Conservation (phyloP, 2,329 filamentous ascomycete species). For the Fusarium sp. region DNA sequence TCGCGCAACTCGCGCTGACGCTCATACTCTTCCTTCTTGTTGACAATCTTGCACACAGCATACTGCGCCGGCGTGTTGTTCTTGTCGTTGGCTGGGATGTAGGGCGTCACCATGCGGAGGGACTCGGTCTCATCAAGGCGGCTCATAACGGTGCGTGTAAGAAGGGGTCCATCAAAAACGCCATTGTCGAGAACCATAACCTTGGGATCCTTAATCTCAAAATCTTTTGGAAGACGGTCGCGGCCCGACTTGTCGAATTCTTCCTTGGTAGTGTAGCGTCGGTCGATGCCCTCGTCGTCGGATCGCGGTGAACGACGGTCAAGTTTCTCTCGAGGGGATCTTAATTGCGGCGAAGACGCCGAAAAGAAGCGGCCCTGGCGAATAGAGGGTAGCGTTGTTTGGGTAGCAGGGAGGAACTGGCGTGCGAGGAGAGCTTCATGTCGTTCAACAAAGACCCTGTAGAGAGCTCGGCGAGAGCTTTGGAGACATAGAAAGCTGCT, state of each 20-base stretch:
- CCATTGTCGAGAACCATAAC: slow-evolving; percentile 61
- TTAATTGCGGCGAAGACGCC: slow-evolving; percentile 19
- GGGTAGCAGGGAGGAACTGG: slow-evolving; percentile 35
- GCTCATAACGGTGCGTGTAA: slow-evolving; percentile 59
- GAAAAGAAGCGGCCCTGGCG: slow-evolving; percentile 41
- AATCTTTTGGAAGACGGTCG: slow-evolving; percentile 60
- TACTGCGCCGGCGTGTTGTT: slow-evolving; percentile 46
- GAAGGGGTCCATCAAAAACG: slow-evolving; percentile 57
- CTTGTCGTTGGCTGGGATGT: slow-evolving; percentile 52
- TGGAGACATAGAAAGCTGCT: slow-evolving; percentile 57
- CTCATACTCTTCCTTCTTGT: slow-evolving; percentile 67
- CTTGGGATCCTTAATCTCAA: slow-evolving; percentile 60
- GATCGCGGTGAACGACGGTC: not conserved
- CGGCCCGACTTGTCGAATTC: slow-evolving; percentile 55
- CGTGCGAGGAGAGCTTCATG: slow-evolving; percentile 46
- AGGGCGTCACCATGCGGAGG: slow-evolving; percentile 61
- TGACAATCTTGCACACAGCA: slow-evolving; percentile 80
- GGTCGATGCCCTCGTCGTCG: slow-evolving; percentile 49
- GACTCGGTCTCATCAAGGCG: slow-evolving; percentile 56
- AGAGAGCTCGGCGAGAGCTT: slow-evolving; percentile 63
- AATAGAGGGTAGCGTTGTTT: slow-evolving; percentile 10
- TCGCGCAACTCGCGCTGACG: slow-evolving; percentile 60
- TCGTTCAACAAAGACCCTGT: slow-evolving; percentile 62
- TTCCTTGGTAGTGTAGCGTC: slow-evolving; percentile 55
- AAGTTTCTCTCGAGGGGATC: slow-evolving; percentile 1